These are phyloP conservation scores for Leptoxyphium fumago DNA, from an alignment of 2,329 filamentous ascomycete species.

Conservation along the genomic window DNA sequence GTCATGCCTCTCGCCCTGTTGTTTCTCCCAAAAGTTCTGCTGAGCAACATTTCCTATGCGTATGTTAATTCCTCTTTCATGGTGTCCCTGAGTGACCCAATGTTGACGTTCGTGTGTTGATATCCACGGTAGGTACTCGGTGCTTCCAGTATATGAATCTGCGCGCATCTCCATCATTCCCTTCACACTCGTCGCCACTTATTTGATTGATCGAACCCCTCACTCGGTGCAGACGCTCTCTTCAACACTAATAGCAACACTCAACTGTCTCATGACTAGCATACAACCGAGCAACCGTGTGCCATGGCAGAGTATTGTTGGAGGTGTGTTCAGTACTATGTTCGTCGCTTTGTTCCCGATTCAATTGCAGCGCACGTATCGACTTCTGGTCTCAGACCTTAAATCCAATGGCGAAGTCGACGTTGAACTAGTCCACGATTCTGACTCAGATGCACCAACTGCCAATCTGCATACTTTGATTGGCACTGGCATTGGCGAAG, in stretches of 20 bases:
- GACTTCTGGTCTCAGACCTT: conserved; percentile 29
- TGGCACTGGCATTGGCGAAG: conserved; percentile 17
- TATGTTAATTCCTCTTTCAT: conserved; percentile 14
- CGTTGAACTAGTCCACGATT: neutral
- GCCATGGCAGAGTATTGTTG: conserved; percentile 37
- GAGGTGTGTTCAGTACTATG: conserved; percentile 36
- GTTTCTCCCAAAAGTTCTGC: conserved; percentile 35
- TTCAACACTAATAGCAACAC: conserved; percentile 34
- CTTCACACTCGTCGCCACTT: conserved; percentile 33
- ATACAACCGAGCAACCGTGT: conserved; percentile 32
- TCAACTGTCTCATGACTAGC: conserved; percentile 36
- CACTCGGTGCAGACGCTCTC: conserved; percentile 35
- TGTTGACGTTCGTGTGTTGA: neutral
- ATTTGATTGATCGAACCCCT: conserved; percentile 30
- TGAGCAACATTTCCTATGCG: conserved; percentile 41
- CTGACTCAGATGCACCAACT: neutral
- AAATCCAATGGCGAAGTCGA: conserved; percentile 22
- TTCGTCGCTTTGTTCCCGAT: conserved; percentile 40
- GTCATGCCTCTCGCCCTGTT: conserved; percentile 35
- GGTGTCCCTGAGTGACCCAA: neutral
- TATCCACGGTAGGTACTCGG: conserved; percentile 28
- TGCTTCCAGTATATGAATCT: conserved; percentile 37
- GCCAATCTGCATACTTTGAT: neutral
- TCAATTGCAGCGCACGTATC: conserved; percentile 35
- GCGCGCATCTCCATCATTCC: conserved; percentile 38